Base-by-base conservation (phyloP, 2,329 filamentous ascomycete genomes). In the Ophiostoma novo-ulmi region DNA sequence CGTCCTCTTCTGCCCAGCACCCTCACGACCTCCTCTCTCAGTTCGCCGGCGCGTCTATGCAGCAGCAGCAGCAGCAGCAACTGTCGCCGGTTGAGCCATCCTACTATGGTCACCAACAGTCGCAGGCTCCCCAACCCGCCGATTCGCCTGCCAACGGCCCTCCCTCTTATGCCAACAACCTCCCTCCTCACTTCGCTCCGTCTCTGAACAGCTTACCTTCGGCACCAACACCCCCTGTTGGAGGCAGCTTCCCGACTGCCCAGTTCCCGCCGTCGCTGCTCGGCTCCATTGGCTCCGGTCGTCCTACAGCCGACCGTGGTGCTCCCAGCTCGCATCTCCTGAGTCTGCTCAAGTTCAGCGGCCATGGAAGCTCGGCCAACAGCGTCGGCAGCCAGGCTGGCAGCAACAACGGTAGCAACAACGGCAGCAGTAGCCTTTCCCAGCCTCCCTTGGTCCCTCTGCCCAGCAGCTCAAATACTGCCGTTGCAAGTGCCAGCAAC, bases 301-400 rank as follows among this genome's bases (percentile, higher is more conserved):
- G 80, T 41, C 77, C 76, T 38, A 75, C 73, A 41, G 71, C 73
- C n/a, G 70, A 75, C 35, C 70, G 76, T 20, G 69, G 71, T 1
- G 69, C 69, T 1, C 71, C 69, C 6, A 73, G 73, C 70, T 73
- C 73, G 35, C 73, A 85, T 74, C 77, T 89, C 75, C 80, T 89
- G 76, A 88, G 86, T 74, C 80, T 89, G 70, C 83, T 89, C 77
- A 89, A 89, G 81, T 88, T 87, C 75, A 87, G 83, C 73, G 80
- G 81, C 65, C 71, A 72, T n/a, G n/a, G 22, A 17, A 55, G 44
- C 36, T 48, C 44, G 22, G 79, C 79, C 67, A 74, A 73, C 61
- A 73, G 78, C 73, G 31, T 61, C 11, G 55, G 17, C 17, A 52
- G 65, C 65, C 58, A 39, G 44, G 2, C 44, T 48, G 44, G 44